Evolutionary conservation across 805 yeast genomes (phyloP).

Genomic region (Pichia californica): DNA sequence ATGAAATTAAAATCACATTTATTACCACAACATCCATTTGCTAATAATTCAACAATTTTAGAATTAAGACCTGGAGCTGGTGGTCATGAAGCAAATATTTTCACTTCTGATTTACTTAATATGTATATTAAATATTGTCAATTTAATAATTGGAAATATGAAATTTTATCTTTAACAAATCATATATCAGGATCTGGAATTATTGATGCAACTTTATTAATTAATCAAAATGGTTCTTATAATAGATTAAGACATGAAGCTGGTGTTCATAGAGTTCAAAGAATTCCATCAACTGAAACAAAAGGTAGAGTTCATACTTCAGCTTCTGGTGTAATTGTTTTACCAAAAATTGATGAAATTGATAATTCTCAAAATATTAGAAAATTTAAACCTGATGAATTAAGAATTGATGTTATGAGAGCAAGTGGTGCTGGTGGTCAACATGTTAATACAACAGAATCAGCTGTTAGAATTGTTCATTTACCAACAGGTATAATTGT

Average conservation of each 20-base stretch:
- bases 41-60: constrained; percentile 68
- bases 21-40: constrained; percentile 70
- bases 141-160: constrained; percentile 58
- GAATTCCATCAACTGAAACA: constrained; percentile 88
- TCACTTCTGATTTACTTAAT: constrained; percentile 68
- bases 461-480: constrained; percentile 91
- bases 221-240: constrained; percentile 75
- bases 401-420: constrained; percentile 93
- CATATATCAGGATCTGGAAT: constrained; percentile 62
- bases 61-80: constrained; percentile 96
- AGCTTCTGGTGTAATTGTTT: constrained; percentile 89
- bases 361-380: constrained; percentile 31
- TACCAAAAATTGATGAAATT: constrained; percentile 69
- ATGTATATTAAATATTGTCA: constrained; percentile 78
- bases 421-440: constrained; percentile 98
- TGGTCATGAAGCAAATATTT: constrained; percentile 87
- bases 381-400: constrained; percentile 77
- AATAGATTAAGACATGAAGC: constrained; percentile 73
- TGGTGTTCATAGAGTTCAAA: constrained; percentile 93
- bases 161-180: constrained; percentile 48
- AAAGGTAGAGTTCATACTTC: constrained; percentile 95
- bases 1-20: constrained; percentile 47
- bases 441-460: constrained; percentile 95
- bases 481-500: constrained; percentile 87
- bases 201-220: constrained; percentile 65